These are phyloP conservation scores for Psidium friedrichsthalianum DNA, from an alignment of 345 rosid species.

Conservation along the genomic window DNA sequence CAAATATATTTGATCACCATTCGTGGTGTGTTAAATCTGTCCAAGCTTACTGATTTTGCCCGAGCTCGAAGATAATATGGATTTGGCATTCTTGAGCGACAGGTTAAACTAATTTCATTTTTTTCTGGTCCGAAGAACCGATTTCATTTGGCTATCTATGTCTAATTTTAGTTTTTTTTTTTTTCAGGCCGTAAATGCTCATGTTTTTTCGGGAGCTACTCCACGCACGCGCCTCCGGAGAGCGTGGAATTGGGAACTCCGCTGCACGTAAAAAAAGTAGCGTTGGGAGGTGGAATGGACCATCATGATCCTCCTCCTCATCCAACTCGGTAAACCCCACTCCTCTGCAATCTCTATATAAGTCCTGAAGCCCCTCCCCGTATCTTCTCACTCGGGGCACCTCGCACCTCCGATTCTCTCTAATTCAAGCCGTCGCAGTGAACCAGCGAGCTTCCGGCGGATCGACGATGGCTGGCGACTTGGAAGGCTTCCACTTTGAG, in stretches of 20 bases:
- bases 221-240: neutral
- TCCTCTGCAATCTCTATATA: too few species aligned
- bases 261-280: neutral
- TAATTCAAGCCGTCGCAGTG: neutral
- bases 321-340: neutral
- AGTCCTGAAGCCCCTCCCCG: neutral
- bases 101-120: neutral
- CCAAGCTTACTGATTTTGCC: accelerated
- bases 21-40: too few species aligned
- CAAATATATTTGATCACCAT: too few species aligned
- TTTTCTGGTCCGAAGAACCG: neutral
- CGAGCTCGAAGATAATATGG: neutral
- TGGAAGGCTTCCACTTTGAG: constrained; percentile 56
- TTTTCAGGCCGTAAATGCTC: neutral
- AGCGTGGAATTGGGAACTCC: neutral
- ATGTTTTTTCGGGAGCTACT: neutral
- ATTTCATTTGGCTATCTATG: neutral
- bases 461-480: constrained; percentile 22
- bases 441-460: neutral
- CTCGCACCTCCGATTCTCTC: neutral
- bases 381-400: neutral
- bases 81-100: neutral
- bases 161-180: too few species aligned
- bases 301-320: neutral
- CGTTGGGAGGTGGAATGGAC: neutral